Conservation (phyloP, 352 stramenopile genomes). For the Pythium dissotocum region DNA sequence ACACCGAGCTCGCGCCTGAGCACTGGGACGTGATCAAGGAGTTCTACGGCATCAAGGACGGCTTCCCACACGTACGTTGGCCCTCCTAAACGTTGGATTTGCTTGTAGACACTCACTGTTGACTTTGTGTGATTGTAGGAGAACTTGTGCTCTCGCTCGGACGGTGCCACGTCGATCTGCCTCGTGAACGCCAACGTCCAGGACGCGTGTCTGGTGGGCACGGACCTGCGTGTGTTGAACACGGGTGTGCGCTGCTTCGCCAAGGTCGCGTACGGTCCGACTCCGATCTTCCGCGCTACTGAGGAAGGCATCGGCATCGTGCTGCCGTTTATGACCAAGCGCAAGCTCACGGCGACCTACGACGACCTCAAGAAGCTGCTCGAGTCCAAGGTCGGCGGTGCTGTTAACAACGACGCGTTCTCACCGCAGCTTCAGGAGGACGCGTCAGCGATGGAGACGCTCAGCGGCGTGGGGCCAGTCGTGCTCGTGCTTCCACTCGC, state of each 20-base stretch:
- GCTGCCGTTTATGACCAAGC: slow-evolving; percentile 83
- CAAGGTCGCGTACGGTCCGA: slow-evolving; percentile 48
- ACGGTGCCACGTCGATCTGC: slow-evolving; percentile 63
- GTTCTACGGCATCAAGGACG: slow-evolving; percentile 70
- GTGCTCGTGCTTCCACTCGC: slow-evolving; percentile 33
- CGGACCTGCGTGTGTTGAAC: slow-evolving; percentile 76
- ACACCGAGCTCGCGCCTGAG: slow-evolving; percentile 48
- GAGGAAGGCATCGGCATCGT: slow-evolving; percentile 79
- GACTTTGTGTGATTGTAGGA: slow-evolving; percentile 31
- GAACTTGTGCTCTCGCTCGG: slow-evolving; percentile 63
- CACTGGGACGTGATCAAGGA: slow-evolving; percentile 58
- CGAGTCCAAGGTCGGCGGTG: slow-evolving; percentile 27
- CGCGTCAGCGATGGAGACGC: slow-evolving; percentile 33
- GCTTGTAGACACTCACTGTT: background rate
- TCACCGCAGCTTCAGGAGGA: slow-evolving; percentile 35
- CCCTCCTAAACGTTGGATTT: no score
- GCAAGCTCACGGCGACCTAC: slow-evolving; percentile 36
- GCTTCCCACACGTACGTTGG: slow-evolving; percentile 52
- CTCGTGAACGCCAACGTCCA: slow-evolving; percentile 60
- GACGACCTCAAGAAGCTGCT: slow-evolving; percentile 33
- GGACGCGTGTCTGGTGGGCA: slow-evolving; percentile 53
- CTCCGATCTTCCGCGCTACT: slow-evolving; percentile 69
- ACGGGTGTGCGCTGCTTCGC: slow-evolving; percentile 89
- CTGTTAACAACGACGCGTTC: slow-evolving; percentile 39
- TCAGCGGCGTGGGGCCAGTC: slow-evolving; percentile 47